A percentile compares a stretch with the other conserved stretches of the same genome.
These are phyloP conservation scores for Aspergillus melleus DNA, from an alignment of 2,329 filamentous ascomycete genomes.

Conservation along the genomic window DNA sequence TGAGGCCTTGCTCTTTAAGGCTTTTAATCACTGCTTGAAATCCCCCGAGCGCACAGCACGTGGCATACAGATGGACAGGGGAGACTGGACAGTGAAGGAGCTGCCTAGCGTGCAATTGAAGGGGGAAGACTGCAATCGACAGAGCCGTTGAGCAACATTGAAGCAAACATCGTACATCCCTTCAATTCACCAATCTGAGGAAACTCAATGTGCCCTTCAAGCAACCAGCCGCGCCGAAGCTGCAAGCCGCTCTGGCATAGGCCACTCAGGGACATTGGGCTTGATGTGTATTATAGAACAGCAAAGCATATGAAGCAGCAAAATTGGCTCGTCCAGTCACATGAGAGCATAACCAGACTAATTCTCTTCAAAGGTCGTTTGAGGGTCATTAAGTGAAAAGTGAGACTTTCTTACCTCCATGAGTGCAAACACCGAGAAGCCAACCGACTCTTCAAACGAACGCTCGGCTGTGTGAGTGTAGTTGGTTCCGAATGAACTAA, in stretches of 20 bases:
- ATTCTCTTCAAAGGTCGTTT: background rate
- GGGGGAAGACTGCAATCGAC: background rate
- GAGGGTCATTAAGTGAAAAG: background rate
- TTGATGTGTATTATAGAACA: background rate
- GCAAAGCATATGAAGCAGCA: background rate
- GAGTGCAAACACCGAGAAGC: background rate
- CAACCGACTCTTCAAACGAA: background rate
- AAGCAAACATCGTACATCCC: background rate
- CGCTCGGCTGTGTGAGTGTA: background rate
- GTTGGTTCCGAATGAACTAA: background rate
- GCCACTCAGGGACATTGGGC: background rate
- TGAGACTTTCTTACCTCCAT: constrained; percentile 3
- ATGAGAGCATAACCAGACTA: background rate
- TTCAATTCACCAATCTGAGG: background rate
- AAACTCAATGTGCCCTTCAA: background rate
- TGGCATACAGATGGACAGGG: background rate
- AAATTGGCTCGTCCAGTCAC: background rate
- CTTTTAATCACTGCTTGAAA: background rate
- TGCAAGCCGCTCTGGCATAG: background rate
- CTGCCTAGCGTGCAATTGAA: background rate
- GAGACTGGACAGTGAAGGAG: background rate
- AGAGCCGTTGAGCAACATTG: background rate
- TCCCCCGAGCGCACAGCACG: background rate
- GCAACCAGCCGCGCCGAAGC: background rate
- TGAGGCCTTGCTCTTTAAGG: background rate